Evolutionary conservation across 257 asterid genomes (phyloP).

Genomic region (Parsonsia alboflavescens): DNA sequence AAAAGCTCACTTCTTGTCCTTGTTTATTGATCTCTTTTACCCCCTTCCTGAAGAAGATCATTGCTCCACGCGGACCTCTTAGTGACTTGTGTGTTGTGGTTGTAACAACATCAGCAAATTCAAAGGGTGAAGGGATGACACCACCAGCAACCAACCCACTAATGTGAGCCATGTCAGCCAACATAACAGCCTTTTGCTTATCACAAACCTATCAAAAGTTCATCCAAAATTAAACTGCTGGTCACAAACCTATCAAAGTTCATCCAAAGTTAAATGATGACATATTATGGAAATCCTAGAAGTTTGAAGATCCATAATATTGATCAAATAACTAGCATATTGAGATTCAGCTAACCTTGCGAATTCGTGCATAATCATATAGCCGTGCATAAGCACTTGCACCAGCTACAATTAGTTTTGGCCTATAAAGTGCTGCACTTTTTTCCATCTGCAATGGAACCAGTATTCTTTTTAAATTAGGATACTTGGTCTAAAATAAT

Average conservation of each 20-base stretch:
- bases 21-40: slow-evolving; percentile 79
- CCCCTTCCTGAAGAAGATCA: slow-evolving; percentile 94
- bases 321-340: not conserved
- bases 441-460: slow-evolving; percentile 69
- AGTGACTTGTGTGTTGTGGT: slow-evolving; percentile 96
- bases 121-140: slow-evolving; percentile 95
- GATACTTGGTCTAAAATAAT: slow-evolving; percentile 1
- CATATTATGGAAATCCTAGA: not conserved
- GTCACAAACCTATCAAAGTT: too few relatives aligned
- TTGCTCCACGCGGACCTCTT: slow-evolving; percentile 98
- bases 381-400: slow-evolving; percentile 98
- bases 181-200: slow-evolving; percentile 76
- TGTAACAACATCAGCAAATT: slow-evolving; percentile 91
- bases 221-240: too few relatives aligned
- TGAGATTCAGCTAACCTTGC: slow-evolving; percentile 46
- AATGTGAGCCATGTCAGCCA: slow-evolving; percentile 99
- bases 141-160: slow-evolving; percentile 99
- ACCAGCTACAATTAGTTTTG: slow-evolving; percentile 93
- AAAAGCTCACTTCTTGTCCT: slow-evolving; percentile 77
- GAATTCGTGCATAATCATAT: slow-evolving; percentile 85
- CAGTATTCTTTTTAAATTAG: not conserved
- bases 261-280: slow-evolving; percentile 5
- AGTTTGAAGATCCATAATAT: not conserved
- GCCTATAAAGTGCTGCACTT: slow-evolving; percentile 90
- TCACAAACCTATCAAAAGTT: slow-evolving; percentile 86